These are phyloP conservation scores for Venturia nashicola DNA, from an alignment of 2,329 filamentous ascomycete genomes.

Conservation along the genomic window DNA sequence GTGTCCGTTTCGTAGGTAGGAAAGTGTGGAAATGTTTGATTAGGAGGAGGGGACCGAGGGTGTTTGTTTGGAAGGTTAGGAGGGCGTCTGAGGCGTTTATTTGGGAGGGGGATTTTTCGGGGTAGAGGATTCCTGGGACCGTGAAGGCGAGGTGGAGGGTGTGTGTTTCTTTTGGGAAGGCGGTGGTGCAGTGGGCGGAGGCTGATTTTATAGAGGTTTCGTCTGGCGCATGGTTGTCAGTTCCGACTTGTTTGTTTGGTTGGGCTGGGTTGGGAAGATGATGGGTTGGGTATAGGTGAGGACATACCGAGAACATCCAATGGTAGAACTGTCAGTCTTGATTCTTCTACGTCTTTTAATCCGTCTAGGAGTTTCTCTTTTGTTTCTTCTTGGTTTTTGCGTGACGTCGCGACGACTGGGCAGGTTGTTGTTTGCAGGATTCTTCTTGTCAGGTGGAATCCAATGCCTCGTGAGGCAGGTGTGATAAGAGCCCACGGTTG, in stretches of 20 bases:
- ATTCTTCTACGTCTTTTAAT: constrained; percentile 31
- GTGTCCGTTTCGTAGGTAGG: constrained; percentile 47
- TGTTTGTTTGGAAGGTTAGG: constrained; percentile 62
- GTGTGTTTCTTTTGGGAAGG: constrained; percentile 39
- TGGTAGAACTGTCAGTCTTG: constrained; percentile 38
- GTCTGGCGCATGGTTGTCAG: constrained; percentile 28
- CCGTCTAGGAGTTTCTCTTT: constrained; percentile 38
- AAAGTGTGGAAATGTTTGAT: constrained; percentile 64
- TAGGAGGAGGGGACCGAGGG: constrained; percentile 61
- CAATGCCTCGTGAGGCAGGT: constrained; percentile 52
- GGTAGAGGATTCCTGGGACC: constrained; percentile 58
- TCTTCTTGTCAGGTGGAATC: constrained; percentile 46
- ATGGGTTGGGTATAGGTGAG: not conserved
- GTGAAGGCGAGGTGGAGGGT: constrained; percentile 59
- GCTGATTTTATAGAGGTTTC: constrained; percentile 48
- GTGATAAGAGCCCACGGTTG: constrained; percentile 39
- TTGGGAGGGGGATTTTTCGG: constrained; percentile 58
- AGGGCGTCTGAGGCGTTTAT: constrained; percentile 49
- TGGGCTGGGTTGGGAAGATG: not conserved
- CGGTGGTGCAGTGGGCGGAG: constrained; percentile 39
- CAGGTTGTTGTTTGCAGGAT: constrained; percentile 44
- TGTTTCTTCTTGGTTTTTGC: constrained; percentile 38
- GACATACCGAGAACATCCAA: constrained; percentile 45
- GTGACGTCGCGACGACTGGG: constrained; percentile 48
- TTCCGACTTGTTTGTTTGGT: not conserved